A percentile compares a stretch with the other conserved stretches of the same genome.
These are phyloP conservation scores for Articulospora tetracladia DNA, from an alignment of 495 filamentous ascomycete species.

Conservation along the genomic window DNA sequence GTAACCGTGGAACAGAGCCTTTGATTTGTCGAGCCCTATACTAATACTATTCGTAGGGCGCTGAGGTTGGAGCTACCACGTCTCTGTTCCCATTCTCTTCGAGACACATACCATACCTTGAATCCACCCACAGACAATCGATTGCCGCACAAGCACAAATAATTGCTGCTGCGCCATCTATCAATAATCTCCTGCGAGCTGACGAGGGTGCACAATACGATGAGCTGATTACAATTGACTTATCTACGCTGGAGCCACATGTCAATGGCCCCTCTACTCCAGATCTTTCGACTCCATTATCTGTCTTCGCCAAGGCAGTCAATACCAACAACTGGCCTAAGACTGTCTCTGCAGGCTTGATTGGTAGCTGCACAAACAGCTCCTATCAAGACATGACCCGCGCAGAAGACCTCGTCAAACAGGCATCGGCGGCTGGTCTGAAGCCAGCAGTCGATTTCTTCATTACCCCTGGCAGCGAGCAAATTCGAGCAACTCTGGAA, in stretches of 20 bases:
- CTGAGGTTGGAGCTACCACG: conserved; percentile 94
- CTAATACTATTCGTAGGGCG: no score
- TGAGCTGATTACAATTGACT: conserved; percentile 84
- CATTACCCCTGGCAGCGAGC: conserved; percentile 93
- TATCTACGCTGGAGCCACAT: conserved; percentile 88
- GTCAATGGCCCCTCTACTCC: conserved; percentile 98
- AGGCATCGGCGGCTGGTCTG: conserved; percentile 79
- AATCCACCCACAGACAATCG: conserved; percentile 73
- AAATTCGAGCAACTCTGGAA: conserved; percentile 90
- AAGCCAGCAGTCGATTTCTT: conserved; percentile 90
- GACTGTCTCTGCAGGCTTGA: conserved; percentile 85
- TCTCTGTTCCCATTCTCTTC: conserved; percentile 78
- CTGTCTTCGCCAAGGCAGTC: conserved; percentile 78
- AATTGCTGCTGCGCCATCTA: conserved; percentile 42
- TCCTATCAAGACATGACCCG: conserved; percentile 98
- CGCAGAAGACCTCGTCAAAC: conserved; percentile 85
- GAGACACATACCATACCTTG: conserved; percentile 70
- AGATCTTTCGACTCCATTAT: conserved; percentile 88
- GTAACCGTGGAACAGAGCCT: no score
- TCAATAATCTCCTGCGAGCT: conserved; percentile 60
- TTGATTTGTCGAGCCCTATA: no score
- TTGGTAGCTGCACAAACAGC: conserved; percentile 97
- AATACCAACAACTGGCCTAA: conserved; percentile 84
- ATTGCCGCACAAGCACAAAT: conserved; percentile 60
- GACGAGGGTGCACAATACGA: conserved; percentile 85